phyloP scores from a whole-genome alignment of 2,329 filamentous ascomycete genomes.

The Trichoderma semiorbis region DNA sequence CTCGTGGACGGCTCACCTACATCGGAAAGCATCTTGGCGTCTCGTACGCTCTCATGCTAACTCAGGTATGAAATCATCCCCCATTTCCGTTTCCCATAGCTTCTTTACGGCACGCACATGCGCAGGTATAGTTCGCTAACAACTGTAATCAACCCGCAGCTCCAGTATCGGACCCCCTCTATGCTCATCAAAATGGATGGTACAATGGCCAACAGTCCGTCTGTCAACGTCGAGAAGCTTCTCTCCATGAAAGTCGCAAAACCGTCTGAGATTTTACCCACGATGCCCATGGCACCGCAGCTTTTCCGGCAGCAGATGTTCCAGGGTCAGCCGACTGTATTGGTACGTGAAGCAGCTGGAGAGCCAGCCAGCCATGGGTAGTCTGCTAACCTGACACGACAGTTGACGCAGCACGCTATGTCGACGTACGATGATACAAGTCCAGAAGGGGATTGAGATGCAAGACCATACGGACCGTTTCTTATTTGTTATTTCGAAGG shows the following conservation, averaged over 20 bases:
- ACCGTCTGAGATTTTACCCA: neutral
- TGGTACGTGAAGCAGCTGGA: constrained; percentile 40
- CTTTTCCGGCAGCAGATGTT: constrained; percentile 38
- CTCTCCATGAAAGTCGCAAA: constrained; percentile 36
- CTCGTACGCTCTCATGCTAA: constrained; percentile 54
- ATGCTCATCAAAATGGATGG: constrained; percentile 58
- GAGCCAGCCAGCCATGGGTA: constrained; percentile 35
- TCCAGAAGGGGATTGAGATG: neutral
- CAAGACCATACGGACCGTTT: neutral
- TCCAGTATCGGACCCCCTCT: constrained; percentile 57
- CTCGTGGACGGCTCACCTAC: constrained; percentile 49
- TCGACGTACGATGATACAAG: constrained; percentile 16
- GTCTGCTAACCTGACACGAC: constrained; percentile 39
- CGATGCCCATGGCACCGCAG: constrained; percentile 42
- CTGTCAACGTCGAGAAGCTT: constrained; percentile 44
- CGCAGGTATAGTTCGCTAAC: neutral
- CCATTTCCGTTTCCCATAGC: neutral
- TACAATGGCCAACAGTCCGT: constrained; percentile 38
- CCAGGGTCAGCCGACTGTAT: constrained; percentile 41
- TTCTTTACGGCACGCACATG: neutral
- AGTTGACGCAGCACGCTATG: constrained; percentile 23
- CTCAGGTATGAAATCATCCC: constrained; percentile 43
- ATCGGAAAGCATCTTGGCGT: constrained; percentile 56
- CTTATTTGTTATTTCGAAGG: neutral
- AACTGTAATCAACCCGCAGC: constrained; percentile 34